Percentiles rank a stretch among this genome's conserved stretches.
These are phyloP conservation scores for Niveomyces coronatus DNA, from an alignment of 2,329 filamentous ascomycete species.

Conservation along the genomic window DNA sequence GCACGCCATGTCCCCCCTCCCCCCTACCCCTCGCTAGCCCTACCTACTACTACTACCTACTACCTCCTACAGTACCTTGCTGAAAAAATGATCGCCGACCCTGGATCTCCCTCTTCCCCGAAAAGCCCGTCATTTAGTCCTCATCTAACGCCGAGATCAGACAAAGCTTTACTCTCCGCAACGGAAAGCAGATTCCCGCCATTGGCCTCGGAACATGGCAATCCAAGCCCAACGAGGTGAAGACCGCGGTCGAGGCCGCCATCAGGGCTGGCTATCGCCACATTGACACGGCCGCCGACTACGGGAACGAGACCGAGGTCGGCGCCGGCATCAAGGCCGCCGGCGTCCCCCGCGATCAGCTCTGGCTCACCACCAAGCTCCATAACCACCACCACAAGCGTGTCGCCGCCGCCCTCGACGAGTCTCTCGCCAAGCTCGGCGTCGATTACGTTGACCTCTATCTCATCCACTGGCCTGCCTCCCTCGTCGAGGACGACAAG, in stretches of 20 bases:
- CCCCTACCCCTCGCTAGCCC: no score
- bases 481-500: conserved; percentile 47
- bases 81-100: no score
- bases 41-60: no score
- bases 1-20: no score
- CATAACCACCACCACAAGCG: conserved; percentile 71
- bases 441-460: conserved; percentile 60
- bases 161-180: conserved; percentile 56
- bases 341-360: conserved; percentile 53
- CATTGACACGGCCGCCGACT: conserved; percentile 67
- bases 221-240: conserved; percentile 57
- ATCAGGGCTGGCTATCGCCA: conserved; percentile 61
- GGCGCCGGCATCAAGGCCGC: conserved; percentile 54
- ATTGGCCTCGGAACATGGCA: conserved; percentile 75
- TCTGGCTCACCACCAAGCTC: conserved; percentile 73
- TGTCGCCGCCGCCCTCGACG: conserved; percentile 50
- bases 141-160: conserved; percentile 2
- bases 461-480: conserved; percentile 66
- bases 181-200: conserved; percentile 67
- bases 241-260: conserved; percentile 59
- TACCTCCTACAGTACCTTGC: no score
- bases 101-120: no score
- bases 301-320: conserved; percentile 65
- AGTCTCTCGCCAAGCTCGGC: conserved; percentile 49
- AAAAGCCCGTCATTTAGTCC: no score